A percentile compares a stretch with the other conserved stretches of the same genome.
Evolutionary conservation across 164 flowering plant species (phyloP).

Genomic region (Kalanchoe fedtschenkoi): DNA sequence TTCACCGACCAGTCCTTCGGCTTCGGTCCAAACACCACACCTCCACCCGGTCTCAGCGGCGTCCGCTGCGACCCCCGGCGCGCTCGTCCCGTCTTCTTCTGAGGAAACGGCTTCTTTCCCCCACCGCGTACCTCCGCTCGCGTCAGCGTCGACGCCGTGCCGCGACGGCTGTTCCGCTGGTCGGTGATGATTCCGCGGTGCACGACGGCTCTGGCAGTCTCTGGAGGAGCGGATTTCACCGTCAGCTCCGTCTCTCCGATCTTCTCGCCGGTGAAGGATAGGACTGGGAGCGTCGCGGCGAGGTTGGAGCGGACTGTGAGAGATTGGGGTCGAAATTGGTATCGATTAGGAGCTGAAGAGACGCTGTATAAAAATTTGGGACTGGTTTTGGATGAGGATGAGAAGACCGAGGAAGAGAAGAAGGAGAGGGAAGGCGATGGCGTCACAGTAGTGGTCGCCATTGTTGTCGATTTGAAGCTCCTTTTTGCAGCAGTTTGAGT

Average conservation of each 20-base stretch:
- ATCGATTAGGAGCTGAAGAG: neutral
- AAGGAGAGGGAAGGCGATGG: neutral
- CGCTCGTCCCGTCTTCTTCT: constrained; percentile 89
- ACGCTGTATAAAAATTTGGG: neutral
- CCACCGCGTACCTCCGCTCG: constrained; percentile 92
- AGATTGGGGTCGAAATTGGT: neutral
- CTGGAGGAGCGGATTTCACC: constrained; percentile 71
- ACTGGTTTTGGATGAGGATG: neutral
- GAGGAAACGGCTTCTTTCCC: constrained; percentile 81
- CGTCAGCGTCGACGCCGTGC: constrained; percentile 92
- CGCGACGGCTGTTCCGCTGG: constrained; percentile 69
- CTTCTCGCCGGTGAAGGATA: constrained; percentile 75
- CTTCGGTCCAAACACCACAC: constrained; percentile 86
- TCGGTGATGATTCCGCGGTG: constrained; percentile 84
- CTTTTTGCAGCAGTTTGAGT: neutral
- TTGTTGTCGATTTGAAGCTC: neutral
- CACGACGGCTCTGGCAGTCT: constrained; percentile 87
- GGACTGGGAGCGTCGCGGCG: constrained; percentile 54
- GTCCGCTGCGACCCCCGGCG: constrained; percentile 76
- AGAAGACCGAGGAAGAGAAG: neutral
- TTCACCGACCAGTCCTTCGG: constrained; percentile 88
- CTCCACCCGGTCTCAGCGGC: constrained; percentile 96
- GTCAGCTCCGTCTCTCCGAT: constrained; percentile 61
- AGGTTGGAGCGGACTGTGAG: constrained; percentile 12
- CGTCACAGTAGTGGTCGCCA: neutral